Conservation (phyloP, 306 rosid genomes). For the Malus orientalis region DNA sequence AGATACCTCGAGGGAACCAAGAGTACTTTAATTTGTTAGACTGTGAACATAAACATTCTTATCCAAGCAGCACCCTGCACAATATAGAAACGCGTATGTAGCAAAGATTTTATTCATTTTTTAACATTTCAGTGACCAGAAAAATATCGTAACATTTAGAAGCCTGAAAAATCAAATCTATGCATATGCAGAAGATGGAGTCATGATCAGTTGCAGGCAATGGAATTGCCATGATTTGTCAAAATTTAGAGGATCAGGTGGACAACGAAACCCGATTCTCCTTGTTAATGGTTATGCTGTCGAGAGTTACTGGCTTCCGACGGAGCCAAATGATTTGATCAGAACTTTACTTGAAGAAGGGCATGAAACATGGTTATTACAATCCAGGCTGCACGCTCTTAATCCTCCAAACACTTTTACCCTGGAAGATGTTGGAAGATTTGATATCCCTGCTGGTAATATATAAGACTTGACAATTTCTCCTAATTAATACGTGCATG, state of each 20-base stretch:
- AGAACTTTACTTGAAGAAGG: constrained; percentile 28
- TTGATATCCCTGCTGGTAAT: constrained; percentile 33
- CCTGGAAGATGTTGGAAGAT: constrained; percentile 32
- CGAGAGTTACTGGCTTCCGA: constrained; percentile 24
- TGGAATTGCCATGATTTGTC: not conserved
- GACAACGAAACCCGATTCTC: constrained; percentile 17
- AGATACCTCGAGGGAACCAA: constrained; percentile 12
- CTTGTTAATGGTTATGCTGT: constrained; percentile 31
- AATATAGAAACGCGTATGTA: constrained; percentile 19
- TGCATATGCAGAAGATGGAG: constrained; percentile 23
- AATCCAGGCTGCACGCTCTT: constrained; percentile 21
- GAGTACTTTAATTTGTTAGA: not conserved
- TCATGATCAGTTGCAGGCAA: constrained; percentile 17
- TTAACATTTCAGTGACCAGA: too few relatives aligned
- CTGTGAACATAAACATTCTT: not conserved
- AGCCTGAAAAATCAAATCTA: not conserved
- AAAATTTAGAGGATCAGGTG: not conserved
- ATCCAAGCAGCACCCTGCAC: constrained; percentile 16
- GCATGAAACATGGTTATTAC: constrained; percentile 26
- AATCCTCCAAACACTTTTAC: constrained; percentile 23
- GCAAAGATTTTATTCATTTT: not conserved
- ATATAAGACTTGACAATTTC: too few relatives aligned
- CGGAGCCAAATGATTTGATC: constrained; percentile 28
- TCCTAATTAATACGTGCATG: too few relatives aligned
- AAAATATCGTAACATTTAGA: not conserved